A percentile compares a stretch with the other conserved stretches of the same genome.
Evolutionary conservation across 148 eudicot species (phyloP).

Genomic region (Rhododendron williamsianum): DNA sequence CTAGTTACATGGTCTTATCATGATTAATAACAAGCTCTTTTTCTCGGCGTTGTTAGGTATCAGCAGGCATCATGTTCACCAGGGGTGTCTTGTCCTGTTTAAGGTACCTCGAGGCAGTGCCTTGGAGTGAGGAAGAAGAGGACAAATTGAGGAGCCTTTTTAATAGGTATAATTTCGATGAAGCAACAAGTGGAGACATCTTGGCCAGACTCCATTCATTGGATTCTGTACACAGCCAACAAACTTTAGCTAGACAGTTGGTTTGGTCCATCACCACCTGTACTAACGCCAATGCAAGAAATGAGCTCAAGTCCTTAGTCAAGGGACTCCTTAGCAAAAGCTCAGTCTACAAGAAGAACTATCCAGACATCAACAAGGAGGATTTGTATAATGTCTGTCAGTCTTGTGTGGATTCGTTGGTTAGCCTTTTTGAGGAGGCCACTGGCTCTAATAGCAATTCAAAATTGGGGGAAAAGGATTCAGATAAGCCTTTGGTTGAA

Average conservation of each 20-base stretch:
- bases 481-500: conserved; percentile 55
- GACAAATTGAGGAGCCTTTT: conserved; percentile 69
- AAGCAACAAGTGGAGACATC: conserved; percentile 42
- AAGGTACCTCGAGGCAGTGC: conserved; percentile 84
- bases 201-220: conserved; percentile 51
- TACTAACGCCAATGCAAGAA: conserved; percentile 56
- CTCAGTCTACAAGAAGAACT: conserved; percentile 61
- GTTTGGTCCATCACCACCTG: conserved; percentile 64
- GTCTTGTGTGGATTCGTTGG: conserved; percentile 51
- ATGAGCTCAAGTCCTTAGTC: conserved; percentile 75
- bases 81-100: conserved; percentile 70
- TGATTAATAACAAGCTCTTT: background rate
- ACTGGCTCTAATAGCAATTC: conserved; percentile 18
- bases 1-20: background rate
- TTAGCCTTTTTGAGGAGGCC: conserved; percentile 53
- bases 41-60: conserved; percentile 39
- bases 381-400: conserved; percentile 56
- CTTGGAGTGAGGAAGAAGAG: conserved; percentile 98
- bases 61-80: conserved; percentile 69
- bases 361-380: conserved; percentile 58
- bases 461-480: conserved; percentile 22
- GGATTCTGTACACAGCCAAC: conserved; percentile 39
- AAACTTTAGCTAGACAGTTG: conserved; percentile 52
- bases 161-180: conserved; percentile 56
- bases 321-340: conserved; percentile 73